Base-by-base conservation (phyloP, 805 yeast genomes). In the Sugiyamaella lignohabitans region DNA sequence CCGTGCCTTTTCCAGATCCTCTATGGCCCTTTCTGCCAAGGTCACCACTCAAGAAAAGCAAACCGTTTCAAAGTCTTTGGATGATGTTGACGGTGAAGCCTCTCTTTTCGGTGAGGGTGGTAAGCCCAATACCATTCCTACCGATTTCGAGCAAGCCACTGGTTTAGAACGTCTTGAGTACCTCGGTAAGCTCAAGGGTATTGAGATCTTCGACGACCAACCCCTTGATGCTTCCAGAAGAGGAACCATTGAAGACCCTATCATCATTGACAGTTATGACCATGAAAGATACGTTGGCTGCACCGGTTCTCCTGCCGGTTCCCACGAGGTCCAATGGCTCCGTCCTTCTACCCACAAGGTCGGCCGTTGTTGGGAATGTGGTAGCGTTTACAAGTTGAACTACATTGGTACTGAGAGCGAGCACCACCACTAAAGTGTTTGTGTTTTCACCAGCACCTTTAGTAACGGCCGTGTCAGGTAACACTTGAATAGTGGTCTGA, bases 331-430 rank as follows among this genome's bases (percentile, higher is more conserved):
- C 57, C 79, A 81, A 82, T 91, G 97, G 96, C 78, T 89, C 74
- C 82, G 80, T 70, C 94, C 94, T 61, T 84, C 88, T 57, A 78
- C 75, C 55, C 85, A 78, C 42, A 74, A 86, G 70, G 84, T 84
- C 52, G 85, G 85, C 58, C 87, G 98, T 81, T 93, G 97, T 74
- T 87, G 96, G 96, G 96, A 93, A 71, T 91, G 98, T 70, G 98
- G 98, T 70, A 83, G 89, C 59, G 95, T 88, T 58, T 91, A 84
- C 77, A 80, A 85, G 63, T 72, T 89, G 61, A 85, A 88, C 72
- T 83, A 82, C 72, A 76, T 89, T 61, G 97, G 96, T 70, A 84
- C 80, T 57, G 84, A 82, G 58, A 52, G 53, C 49, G 67, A 54
- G 17, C 77, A 70, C 52, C 79, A 72, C 61, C 81, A 77, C 64